phyloP scores from a whole-genome alignment of 495 filamentous ascomycete species.

The Cladorrhinum samala region DNA sequence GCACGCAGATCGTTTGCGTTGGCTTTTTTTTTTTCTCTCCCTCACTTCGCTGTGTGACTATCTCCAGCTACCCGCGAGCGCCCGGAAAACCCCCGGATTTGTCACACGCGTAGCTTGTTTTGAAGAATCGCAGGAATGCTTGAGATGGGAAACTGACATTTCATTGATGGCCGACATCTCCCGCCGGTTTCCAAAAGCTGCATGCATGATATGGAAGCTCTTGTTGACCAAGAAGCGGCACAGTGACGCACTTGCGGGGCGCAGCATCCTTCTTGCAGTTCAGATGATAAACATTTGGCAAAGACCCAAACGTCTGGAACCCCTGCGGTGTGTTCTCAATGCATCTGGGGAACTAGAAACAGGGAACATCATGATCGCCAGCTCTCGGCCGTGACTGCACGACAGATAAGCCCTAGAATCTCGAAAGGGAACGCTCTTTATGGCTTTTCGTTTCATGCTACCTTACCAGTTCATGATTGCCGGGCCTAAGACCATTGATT shows the following conservation, averaged over 20 bases:
- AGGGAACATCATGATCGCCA: background rate
- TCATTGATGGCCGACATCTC: background rate
- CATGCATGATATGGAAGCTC: background rate
- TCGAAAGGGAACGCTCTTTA: too few species aligned
- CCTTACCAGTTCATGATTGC: background rate
- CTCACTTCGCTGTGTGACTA: too few species aligned
- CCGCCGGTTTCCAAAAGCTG: background rate
- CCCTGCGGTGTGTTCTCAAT: background rate
- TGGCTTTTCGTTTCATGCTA: background rate
- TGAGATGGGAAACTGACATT: too few species aligned
- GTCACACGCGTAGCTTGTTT: too few species aligned
- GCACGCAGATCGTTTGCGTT: too few species aligned
- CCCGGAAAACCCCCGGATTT: too few species aligned
- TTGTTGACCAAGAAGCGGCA: background rate
- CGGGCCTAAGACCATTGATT: background rate
- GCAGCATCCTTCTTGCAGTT: background rate
- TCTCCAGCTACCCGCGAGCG: too few species aligned
- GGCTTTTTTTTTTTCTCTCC: too few species aligned
- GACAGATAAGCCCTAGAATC: too few species aligned
- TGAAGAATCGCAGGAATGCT: too few species aligned
- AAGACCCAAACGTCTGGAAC: background rate
- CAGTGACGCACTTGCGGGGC: background rate
- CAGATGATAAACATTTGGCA: background rate
- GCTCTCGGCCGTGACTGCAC: too few species aligned
- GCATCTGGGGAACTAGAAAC: too few species aligned